Percentiles rank a stretch among this genome's conserved stretches.
Conservation (phyloP, 768 basidiomycete species). For the Mycena chlorophos region DNA sequence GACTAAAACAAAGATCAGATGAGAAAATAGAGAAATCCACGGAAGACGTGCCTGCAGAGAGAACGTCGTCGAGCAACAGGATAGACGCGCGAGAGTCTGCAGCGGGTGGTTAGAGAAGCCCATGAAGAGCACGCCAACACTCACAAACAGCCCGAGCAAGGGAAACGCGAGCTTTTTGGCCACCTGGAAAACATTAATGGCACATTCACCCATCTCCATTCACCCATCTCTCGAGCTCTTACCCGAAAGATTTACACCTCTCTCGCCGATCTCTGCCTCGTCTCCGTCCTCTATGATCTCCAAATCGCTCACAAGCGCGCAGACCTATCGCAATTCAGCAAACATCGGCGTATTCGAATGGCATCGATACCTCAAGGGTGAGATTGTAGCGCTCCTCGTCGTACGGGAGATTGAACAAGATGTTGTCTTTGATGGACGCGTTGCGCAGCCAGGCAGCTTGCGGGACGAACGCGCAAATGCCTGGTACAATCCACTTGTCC, state of each 20-base stretch:
- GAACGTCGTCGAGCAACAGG: slow-evolving; percentile 83
- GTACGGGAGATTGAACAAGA: slow-evolving; percentile 77
- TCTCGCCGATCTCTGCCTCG: slow-evolving; percentile 84
- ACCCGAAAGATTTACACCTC: slow-evolving; percentile 60
- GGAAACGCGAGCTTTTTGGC: slow-evolving; percentile 71
- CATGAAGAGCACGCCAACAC: neutral
- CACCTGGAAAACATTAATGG: slow-evolving; percentile 56
- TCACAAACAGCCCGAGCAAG: slow-evolving; percentile 76
- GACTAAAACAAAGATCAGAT: slow-evolving; percentile 42
- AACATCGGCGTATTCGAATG: slow-evolving; percentile 21
- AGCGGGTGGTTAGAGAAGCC: neutral
- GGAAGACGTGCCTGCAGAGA: slow-evolving; percentile 45
- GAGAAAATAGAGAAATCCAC: neutral
- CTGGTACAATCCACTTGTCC: slow-evolving; percentile 75
- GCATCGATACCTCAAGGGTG: slow-evolving; percentile 63
- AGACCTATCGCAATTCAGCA: slow-evolving; percentile 46
- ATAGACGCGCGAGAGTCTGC: slow-evolving; percentile 74
- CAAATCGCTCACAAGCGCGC: slow-evolving; percentile 71
- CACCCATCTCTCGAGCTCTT: too few relatives aligned
- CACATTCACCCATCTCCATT: slow-evolving; percentile 26
- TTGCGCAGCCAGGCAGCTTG: slow-evolving; percentile 76
- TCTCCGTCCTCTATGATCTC: slow-evolving; percentile 87
- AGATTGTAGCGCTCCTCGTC: slow-evolving; percentile 71
- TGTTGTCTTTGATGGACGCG: slow-evolving; percentile 69
- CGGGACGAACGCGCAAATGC: slow-evolving; percentile 86